Base-by-base conservation (phyloP, 768 basidiomycete species). In the Tulasnella sp. region DNA sequence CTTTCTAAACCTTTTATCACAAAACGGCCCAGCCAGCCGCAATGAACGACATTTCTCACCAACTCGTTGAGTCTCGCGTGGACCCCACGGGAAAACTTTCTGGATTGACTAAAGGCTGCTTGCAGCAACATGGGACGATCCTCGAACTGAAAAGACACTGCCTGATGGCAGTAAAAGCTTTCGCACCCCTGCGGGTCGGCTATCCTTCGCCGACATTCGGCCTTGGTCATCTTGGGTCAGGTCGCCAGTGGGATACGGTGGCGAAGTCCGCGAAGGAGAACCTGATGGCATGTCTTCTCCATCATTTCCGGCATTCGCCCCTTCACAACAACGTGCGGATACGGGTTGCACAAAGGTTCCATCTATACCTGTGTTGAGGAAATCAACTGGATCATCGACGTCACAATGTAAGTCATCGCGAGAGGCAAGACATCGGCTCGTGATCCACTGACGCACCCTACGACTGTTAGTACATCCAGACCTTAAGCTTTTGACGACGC, bases 41-140 rank as follows among this genome's bases (percentile, higher is more conserved):
- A n/a, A 38, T 38, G 34, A 15, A 38, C 34, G 34, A 38, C 34
- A 38, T 5, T 15, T 7, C 15, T 15, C 5, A 38, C 5, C 34
- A 5, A 38, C 34, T 38, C 34, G 56, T 58, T 19, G 56, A 58
- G 41, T 27, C 27, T 47, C 56, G 47, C 11, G 34, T 34, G 5
- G 56, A 58, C 34, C 58, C 58, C 26, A 60, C 34, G 58, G 58
- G 15, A 50, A 21, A 26, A 30, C 17, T 7, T 60, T 41, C 32
- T 60, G 58, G 58, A 45, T 60, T 29, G 58, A 60, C 34, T 52
- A 60, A 32, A 49, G 58, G 10, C 58, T 49, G 2, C 27, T 30
- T 7, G 26, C 48, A 19, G 50, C 58, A 2, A 60, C 8, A 4
- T 60, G 58, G 58, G 24, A 60, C n/a, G 58, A 60, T 52, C 58